Evolutionary conservation across 805 yeast species (phyloP), one percentile per base, ranked within the genome.

Genomic region (Saccharomyces kudriavzevii): DNA sequence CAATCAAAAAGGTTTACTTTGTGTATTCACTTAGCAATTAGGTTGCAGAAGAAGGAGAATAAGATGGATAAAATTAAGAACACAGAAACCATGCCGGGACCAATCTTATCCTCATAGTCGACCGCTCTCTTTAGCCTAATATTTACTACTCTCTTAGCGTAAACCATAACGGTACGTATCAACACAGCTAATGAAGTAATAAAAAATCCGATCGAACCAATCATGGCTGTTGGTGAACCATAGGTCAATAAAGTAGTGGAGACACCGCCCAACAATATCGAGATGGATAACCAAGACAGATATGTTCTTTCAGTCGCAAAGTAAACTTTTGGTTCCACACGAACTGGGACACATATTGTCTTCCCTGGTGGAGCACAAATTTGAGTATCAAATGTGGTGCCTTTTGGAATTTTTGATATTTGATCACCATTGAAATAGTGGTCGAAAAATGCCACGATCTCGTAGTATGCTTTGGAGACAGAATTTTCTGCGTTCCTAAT

Each of bases 321-420:
- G 69, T 94, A 94, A n/a, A 94, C 99, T 74, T 94, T 94, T 54
- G 99, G 99, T 72, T 94, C 99, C 40, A 94, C 91, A 64, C 99
- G 81, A 40, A 94, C 95, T 2, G 98, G 99, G 8, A 94, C 94
- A 64, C 90, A 82, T 55, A 94, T 88, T 47, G 80, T 78, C 70
- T 90, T 91, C 1, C 98, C 99, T 45, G 87, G 83, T 24, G 99
- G 98, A 10, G 94, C 87, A 55, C 70, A 73, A 58, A 84, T 77
- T 52, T 73, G 70, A 2, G 80, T 66, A 56, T 81, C 84, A 64
- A 82, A 85, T 0, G 76, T 77, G 0, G 90, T 84, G 27, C 88
- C 89, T 17, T 70, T 73, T 13, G 87, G 84, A 20, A 85, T 82
- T 58, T 80, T 82, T 46, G 77, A 74, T 1, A 74, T 68, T 54